phyloP scores from a whole-genome alignment of 2,329 filamentous ascomycete species.

The Drechslerella dactyloides region DNA sequence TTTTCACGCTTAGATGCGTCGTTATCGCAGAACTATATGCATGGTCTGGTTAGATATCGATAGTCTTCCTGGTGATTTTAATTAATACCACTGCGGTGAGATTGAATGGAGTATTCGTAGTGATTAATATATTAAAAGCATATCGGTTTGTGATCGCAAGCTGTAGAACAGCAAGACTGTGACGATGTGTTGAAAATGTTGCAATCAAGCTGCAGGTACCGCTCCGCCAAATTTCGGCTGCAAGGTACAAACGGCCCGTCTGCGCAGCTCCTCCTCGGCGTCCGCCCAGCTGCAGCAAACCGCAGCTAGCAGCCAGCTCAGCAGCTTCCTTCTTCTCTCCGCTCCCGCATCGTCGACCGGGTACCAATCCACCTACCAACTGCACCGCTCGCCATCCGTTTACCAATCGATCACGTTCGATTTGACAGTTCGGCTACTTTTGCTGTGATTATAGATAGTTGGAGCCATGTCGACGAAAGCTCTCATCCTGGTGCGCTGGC shows the following conservation, averaged over 20 bases:
- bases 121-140: no score
- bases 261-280: neutral
- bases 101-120: no score
- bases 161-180: no score
- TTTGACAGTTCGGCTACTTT: no score
- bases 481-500: slow-evolving; percentile 78
- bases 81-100: no score
- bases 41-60: no score
- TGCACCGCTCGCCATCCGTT: neutral
- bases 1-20: no score
- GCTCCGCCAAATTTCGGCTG: neutral
- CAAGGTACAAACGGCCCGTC: neutral
- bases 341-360: neutral
- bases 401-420: slow-evolving; percentile 1
- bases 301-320: slow-evolving; percentile 1
- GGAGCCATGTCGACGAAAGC: slow-evolving; percentile 73
- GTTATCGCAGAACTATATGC: no score
- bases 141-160: no score
- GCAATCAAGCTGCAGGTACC: neutral
- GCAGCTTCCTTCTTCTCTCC: neutral
- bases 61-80: no score
- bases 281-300: neutral
- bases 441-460: slow-evolving; percentile 2
- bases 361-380: neutral
- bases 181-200: slow-evolving; percentile 6